phyloP scores from a whole-genome alignment of 2,329 filamentous ascomycete genomes.

The Apiospora malaysiana region DNA sequence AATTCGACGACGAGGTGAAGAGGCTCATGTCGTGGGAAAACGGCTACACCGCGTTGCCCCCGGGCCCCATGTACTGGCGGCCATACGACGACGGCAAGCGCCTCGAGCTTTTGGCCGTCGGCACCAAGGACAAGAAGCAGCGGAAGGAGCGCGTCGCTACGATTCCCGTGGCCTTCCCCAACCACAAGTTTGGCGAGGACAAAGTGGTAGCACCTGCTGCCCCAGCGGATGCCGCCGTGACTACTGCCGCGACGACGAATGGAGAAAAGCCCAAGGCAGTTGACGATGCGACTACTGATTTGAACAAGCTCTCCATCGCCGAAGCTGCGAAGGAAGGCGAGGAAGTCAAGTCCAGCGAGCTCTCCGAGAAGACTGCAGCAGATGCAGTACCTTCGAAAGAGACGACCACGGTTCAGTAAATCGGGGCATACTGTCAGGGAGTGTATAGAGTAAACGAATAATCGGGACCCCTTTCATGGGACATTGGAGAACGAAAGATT shows the following conservation, averaged over 20 bases:
- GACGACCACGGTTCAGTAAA: slow-evolving; percentile 9
- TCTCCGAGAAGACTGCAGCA: slow-evolving; percentile 31
- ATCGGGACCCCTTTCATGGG: not conserved
- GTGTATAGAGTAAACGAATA: not conserved
- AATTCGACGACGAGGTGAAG: slow-evolving; percentile 49
- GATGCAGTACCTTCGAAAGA: slow-evolving; percentile 26
- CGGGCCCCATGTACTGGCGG: slow-evolving; percentile 64
- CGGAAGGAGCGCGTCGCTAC: slow-evolving; percentile 57
- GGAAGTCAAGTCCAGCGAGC: slow-evolving; percentile 26
- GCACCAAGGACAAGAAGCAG: slow-evolving; percentile 51
- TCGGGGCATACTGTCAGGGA: not conserved
- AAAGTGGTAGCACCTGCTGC: slow-evolving; percentile 15
- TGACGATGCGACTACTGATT: slow-evolving; percentile 23
- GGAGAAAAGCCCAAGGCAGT: slow-evolving; percentile 21
- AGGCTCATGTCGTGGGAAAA: slow-evolving; percentile 56
- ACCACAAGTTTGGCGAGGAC: slow-evolving; percentile 29
- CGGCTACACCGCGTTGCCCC: slow-evolving; percentile 58
- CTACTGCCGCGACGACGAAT: slow-evolving; percentile 26
- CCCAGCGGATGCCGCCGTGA: slow-evolving; percentile 24
- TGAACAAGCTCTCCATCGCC: slow-evolving; percentile 33
- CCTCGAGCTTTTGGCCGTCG: slow-evolving; percentile 60
- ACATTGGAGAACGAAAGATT: not conserved
- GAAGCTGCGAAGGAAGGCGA: slow-evolving; percentile 1
- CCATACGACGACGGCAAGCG: slow-evolving; percentile 47
- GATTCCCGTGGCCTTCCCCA: slow-evolving; percentile 50